phyloP scores from a whole-genome alignment of 2,329 filamentous ascomycete species.

The Trichoderma atroviride region DNA sequence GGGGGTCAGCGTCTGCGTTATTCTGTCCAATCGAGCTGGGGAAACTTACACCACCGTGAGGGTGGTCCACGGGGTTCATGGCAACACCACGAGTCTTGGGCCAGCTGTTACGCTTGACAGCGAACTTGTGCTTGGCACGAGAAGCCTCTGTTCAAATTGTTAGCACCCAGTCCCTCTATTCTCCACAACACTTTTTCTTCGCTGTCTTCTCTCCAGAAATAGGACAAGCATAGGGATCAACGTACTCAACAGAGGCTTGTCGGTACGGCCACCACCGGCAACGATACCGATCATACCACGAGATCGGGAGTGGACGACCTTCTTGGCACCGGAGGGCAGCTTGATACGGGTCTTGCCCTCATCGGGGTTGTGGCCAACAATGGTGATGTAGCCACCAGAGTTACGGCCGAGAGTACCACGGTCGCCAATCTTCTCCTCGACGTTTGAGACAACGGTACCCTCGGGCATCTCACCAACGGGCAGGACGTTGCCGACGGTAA shows the following conservation, averaged over 20 bases:
- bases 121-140: slow-evolving; percentile 99
- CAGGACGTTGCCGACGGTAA: slow-evolving; percentile 97
- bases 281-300: slow-evolving; percentile 99
- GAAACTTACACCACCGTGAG: slow-evolving; percentile 80
- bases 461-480: slow-evolving; percentile 93
- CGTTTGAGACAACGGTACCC: slow-evolving; percentile 99
- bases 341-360: slow-evolving; percentile 99
- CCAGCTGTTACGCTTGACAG: slow-evolving; percentile 99
- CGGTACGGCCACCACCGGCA: slow-evolving; percentile 97
- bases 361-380: slow-evolving; percentile 96
- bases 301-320: slow-evolving; percentile 88
- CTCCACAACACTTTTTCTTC: neutral
- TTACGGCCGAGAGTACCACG: slow-evolving; percentile 94
- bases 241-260: slow-evolving; percentile 96
- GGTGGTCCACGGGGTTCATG: slow-evolving; percentile 99
- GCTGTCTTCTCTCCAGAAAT: neutral
- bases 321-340: slow-evolving; percentile 98
- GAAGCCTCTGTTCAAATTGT: slow-evolving; percentile 76
- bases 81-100: slow-evolving; percentile 99
- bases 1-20: slow-evolving; percentile 47
- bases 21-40: slow-evolving; percentile 14
- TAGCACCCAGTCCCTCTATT: slow-evolving; percentile 39
- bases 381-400: slow-evolving; percentile 98
- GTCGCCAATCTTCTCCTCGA: slow-evolving; percentile 98
- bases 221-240: slow-evolving; percentile 31